phyloP scores from a whole-genome alignment of 257 asterid genomes.

The Ballota nigra region DNA sequence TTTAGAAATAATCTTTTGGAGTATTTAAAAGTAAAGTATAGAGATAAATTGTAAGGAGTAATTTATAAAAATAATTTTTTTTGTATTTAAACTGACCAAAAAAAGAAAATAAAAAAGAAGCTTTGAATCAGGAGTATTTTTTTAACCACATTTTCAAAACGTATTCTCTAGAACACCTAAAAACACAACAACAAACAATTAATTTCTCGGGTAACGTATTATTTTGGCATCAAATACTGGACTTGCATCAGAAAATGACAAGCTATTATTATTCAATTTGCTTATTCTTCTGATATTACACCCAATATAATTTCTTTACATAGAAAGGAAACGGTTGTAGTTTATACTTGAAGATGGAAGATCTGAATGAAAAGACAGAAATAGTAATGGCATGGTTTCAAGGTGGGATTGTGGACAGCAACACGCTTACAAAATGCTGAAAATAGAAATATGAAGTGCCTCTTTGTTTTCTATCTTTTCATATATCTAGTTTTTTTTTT shows the following conservation, averaged over 20 bases:
- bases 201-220: not conserved
- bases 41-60: too few relatives aligned
- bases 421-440: slow-evolving; percentile 17
- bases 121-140: too few relatives aligned
- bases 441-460: slow-evolving; percentile 18
- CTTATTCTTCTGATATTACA: not conserved
- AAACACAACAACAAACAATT: not conserved
- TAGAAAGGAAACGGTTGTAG: slow-evolving; percentile 4
- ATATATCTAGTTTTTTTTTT: not conserved
- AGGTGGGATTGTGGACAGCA: slow-evolving; percentile 13
- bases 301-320: not conserved
- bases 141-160: not conserved
- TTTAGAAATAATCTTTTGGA: too few relatives aligned
- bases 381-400: slow-evolving; percentile 30
- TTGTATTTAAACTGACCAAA: too few relatives aligned
- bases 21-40: too few relatives aligned
- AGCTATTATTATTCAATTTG: not conserved
- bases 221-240: slow-evolving; percentile 7
- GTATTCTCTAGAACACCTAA: not conserved
- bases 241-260: not conserved
- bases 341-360: slow-evolving; percentile 4
- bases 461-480: slow-evolving; percentile 6
- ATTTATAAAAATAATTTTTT: too few relatives aligned
- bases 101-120: too few relatives aligned
- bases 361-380: slow-evolving; percentile 22